Percentiles rank a stretch among this genome's conserved stretches.
phyloP scores from a whole-genome alignment of 2,329 filamentous ascomycete species.

The Zymoseptoria tritici region DNA sequence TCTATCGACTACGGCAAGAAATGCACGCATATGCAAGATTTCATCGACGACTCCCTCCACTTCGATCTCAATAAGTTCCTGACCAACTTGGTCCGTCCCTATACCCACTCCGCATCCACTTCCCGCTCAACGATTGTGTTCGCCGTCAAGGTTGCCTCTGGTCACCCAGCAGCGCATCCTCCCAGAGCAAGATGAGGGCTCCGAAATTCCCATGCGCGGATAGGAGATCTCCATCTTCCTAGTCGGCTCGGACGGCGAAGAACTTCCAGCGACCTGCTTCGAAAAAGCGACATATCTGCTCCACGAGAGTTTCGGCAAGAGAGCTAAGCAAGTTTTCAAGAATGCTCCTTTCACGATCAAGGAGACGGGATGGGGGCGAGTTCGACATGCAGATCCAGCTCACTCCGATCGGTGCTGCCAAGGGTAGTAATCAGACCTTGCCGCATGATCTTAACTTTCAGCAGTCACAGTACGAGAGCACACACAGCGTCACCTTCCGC shows the following conservation, averaged over 20 bases:
- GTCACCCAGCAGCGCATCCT: too few relatives aligned
- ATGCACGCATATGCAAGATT: too few relatives aligned
- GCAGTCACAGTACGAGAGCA: slow-evolving; percentile 70
- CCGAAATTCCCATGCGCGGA: slow-evolving; percentile 84
- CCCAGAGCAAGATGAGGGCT: slow-evolving; percentile 70
- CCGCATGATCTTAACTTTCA: slow-evolving; percentile 89
- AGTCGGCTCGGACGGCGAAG: slow-evolving; percentile 76
- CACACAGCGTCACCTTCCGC: slow-evolving; percentile 70
- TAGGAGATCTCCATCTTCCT: slow-evolving; percentile 86
- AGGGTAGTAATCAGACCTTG: slow-evolving; percentile 71
- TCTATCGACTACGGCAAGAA: too few relatives aligned
- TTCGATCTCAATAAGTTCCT: too few relatives aligned
- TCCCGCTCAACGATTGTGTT: too few relatives aligned
- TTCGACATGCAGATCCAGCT: slow-evolving; percentile 90
- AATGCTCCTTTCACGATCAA: slow-evolving; percentile 80
- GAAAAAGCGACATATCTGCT: slow-evolving; percentile 89
- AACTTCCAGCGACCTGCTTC: slow-evolving; percentile 76
- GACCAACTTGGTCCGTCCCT: too few relatives aligned
- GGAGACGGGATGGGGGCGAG: slow-evolving; percentile 97
- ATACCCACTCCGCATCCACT: too few relatives aligned
- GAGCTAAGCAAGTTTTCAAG: slow-evolving; percentile 69
- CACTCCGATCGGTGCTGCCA: slow-evolving; percentile 62
- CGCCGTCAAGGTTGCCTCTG: too few relatives aligned
- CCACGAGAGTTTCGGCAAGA: slow-evolving; percentile 86
- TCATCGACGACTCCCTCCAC: too few relatives aligned